These are phyloP conservation scores for Eremothecium cymbalariae DNA, from an alignment of 1,139 yeast genomes.

Conservation along the genomic window DNA sequence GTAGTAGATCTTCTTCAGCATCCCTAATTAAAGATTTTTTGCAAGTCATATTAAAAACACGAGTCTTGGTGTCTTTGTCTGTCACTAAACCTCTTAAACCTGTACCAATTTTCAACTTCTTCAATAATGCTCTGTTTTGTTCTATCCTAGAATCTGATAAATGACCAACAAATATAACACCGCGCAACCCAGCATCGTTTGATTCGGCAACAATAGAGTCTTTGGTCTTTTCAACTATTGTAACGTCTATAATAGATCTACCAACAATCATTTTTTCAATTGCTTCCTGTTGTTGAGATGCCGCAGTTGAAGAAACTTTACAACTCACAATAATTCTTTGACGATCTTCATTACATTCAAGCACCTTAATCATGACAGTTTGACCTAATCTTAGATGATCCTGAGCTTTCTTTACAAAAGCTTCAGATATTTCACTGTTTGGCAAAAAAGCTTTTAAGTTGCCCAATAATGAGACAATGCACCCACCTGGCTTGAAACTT, in stretches of 20 bases:
- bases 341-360: slow-evolving; percentile 47
- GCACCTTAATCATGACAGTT: slow-evolving; percentile 64
- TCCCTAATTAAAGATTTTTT: slow-evolving; percentile 64
- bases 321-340: slow-evolving; percentile 65
- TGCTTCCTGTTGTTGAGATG: slow-evolving; percentile 42
- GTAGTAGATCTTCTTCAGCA: slow-evolving; percentile 48
- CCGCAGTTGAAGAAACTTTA: slow-evolving; percentile 50
- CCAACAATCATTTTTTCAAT: slow-evolving; percentile 52
- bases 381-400: slow-evolving; percentile 81
- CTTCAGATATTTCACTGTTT: slow-evolving; percentile 79
- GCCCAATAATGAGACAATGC: slow-evolving; percentile 76
- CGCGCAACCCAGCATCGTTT: slow-evolving; percentile 47
- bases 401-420: slow-evolving; percentile 67
- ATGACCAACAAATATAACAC: slow-evolving; percentile 68
- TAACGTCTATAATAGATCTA: slow-evolving; percentile 51
- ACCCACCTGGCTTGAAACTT: slow-evolving; percentile 67
- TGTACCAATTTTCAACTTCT: slow-evolving; percentile 54
- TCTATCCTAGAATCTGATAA: slow-evolving; percentile 68
- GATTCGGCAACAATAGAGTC: slow-evolving; percentile 64
- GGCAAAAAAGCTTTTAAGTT: slow-evolving; percentile 74
- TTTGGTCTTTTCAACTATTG: slow-evolving; percentile 65
- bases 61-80: slow-evolving; percentile 56
- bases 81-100: slow-evolving; percentile 53
- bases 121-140: slow-evolving; percentile 56
- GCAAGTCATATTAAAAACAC: slow-evolving; percentile 53